Percentiles rank a stretch among this genome's conserved stretches.
Conservation (phyloP, 768 basidiomycete genomes). For the Crassisporium funariophilum region DNA sequence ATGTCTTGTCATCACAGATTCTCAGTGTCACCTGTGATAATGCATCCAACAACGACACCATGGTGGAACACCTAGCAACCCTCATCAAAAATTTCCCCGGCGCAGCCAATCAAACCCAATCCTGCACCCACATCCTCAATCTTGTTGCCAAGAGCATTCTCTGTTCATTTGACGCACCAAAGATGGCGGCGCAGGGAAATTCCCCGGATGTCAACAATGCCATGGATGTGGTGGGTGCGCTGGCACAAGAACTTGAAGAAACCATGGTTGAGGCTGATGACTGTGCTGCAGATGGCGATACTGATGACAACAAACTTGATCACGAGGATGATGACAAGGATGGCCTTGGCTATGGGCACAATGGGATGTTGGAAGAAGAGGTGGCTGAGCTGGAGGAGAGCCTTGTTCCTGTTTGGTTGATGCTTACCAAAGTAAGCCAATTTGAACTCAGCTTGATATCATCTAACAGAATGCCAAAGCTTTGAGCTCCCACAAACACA, state of each 20-base stretch:
- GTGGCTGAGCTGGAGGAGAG: constrained; percentile 6
- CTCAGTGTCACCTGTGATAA: too few species aligned
- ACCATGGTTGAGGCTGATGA: neutral
- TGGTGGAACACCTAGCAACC: too few species aligned
- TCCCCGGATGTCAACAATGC: too few species aligned
- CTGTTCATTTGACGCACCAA: too few species aligned
- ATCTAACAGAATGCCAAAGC: constrained; percentile 4
- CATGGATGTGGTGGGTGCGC: too few species aligned
- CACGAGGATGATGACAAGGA: constrained; percentile 25
- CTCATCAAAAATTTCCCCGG: too few species aligned
- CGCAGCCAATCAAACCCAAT: too few species aligned
- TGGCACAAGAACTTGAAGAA: neutral
- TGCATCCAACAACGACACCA: too few species aligned
- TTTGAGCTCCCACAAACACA: constrained; percentile 15
- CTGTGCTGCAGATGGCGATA: neutral
- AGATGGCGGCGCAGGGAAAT: too few species aligned
- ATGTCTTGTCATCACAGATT: too few species aligned
- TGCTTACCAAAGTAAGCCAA: constrained; percentile 4
- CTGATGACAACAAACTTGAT: constrained; percentile 9
- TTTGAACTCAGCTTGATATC: constrained; percentile 2
- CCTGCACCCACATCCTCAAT: too few species aligned
- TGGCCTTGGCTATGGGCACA: constrained; percentile 5
- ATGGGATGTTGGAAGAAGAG: constrained; percentile 17
- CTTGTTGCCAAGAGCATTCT: too few species aligned
- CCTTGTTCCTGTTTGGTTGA: neutral